Evolutionary conservation across 306 rosid genomes (phyloP), one percentile per base, ranked within the genome.

Genomic region (Coriaria nepalensis): DNA sequence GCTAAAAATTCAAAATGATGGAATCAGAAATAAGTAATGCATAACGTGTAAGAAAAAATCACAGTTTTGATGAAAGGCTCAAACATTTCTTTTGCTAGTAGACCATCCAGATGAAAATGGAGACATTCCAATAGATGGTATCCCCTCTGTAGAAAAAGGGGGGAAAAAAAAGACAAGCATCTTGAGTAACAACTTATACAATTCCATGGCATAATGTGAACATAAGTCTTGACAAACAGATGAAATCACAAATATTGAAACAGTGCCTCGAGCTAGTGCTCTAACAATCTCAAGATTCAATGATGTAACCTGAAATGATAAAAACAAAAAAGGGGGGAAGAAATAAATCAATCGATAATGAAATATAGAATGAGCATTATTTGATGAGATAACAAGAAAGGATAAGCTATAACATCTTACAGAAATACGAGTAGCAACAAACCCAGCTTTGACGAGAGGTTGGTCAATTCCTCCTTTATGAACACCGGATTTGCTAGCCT

Each of bases 21-120:
- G 9, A 10, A 12, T 42, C 36, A 13, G 20, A 41, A 39, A 36
- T n/a, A 37, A 33, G 10, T 4, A 45, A 56, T 12, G 65, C 39
- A 44, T 48, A 43, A 9, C 9, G 44, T 13, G 39, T 5, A 14
- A 37, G 6, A 43, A 9, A 42, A 34, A 36, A 56, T 12, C 35
- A 44, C 59, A 42, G 35, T 43, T 32, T 55, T 55, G 33, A 40
- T 15, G 32, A 57, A 57, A 35, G 59, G 15, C 45, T 49, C 93
- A 73, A 33, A 83, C 96, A 59, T 74, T 68, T 72, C 79, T 81
- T 65, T 70, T 67, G 10, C 60, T 44, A 50, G 95, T 88, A 55
- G 67, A 50, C 97, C 95, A 88, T 64, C 97, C 95, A 73, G 90
- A 78, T 7, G 97, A 68, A 75, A 83, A 80, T 61, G 97, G 95